Percentiles rank a stretch among this genome's conserved stretches.
phyloP scores from a whole-genome alignment of 345 rosid genomes.

The Punica granatum region DNA sequence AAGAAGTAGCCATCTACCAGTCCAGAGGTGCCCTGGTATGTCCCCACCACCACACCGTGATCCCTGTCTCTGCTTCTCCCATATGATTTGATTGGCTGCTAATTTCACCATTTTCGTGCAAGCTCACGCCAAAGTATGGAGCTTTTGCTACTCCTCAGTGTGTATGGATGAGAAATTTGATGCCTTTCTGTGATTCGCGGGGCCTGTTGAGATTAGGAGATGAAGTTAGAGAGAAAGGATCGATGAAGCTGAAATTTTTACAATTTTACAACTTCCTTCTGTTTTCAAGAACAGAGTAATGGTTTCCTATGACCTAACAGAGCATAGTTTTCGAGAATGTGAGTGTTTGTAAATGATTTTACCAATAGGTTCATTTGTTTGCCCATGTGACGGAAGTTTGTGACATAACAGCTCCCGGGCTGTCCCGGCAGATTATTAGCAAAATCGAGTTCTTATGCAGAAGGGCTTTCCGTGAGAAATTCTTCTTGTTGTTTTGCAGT shows the following conservation, averaged over 20 bases:
- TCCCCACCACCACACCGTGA: background rate
- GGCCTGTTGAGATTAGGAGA: background rate
- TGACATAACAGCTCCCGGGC: background rate
- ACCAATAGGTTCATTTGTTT: no score
- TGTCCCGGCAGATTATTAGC: background rate
- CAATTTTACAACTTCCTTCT: no score
- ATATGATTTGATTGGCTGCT: background rate
- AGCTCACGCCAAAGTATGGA: background rate
- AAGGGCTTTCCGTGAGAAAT: background rate
- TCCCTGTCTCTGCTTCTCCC: background rate
- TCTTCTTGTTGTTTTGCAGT: conserved; percentile 25
- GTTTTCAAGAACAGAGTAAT: no score
- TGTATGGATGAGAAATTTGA: background rate
- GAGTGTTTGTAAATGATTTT: no score
- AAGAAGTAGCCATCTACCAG: conserved; percentile 83
- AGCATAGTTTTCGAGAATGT: no score
- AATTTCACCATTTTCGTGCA: background rate
- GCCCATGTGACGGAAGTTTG: background rate
- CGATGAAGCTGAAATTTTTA: no score
- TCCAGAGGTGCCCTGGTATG: conserved; percentile 86
- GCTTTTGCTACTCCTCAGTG: background rate
- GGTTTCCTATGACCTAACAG: no score
- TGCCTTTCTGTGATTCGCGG: background rate
- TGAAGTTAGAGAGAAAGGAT: background rate
- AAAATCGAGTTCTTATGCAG: background rate